Evolutionary conservation across 1,284 basidiomycete genomes (phyloP), one percentile per base, ranked within the genome.

Genomic region (Ceratobasidium sp.): DNA sequence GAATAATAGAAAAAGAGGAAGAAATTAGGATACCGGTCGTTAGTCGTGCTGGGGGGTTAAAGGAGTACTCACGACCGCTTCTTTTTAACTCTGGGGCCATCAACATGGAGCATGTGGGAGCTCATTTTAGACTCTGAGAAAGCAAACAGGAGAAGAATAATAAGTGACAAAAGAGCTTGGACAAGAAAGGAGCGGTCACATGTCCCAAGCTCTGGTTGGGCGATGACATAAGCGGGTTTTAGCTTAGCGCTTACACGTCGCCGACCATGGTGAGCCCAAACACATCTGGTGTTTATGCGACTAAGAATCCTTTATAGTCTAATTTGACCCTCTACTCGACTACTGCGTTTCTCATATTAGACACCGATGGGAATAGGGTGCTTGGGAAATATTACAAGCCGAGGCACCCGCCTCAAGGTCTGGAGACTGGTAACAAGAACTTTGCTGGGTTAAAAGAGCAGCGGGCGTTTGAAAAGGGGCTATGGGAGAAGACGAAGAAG

Each of bases 401-500:
- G 0, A 93, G 95, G 82, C 90, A 90, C 77, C 88, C 91, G 69
- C 76, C 81, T 48, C 81, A 81, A 1, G 88, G 90, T 0, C 87
- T 90, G 61, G 80, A 84, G 52, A 74, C 73, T 48, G 87, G 88
- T 79, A 89, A 91, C 80, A 94, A 93, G 83, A 89, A 90, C 52
- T 88, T 94, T 57, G 83, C 87, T 23, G 92, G 91, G 17, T 83
- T 95, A 81, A 98, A 99, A 85, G 97, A 99, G 83, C 97, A 98
- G 85, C 93, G 94, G 67, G 91, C 92, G 40, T 98, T 99, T 83
- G 98, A 99, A 88, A 97, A 97, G 88, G 94, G 93, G 1, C 87
- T 99, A 57, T 98, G 92, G 89, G 93, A 96, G 82, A 99, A 99
- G 88, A 97, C 96, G 0, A 94, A 96, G 86, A 94, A 96, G 83